Evolutionary conservation across 2,329 filamentous ascomycete genomes (phyloP).

Genomic region (Pyrenophora teres): DNA sequence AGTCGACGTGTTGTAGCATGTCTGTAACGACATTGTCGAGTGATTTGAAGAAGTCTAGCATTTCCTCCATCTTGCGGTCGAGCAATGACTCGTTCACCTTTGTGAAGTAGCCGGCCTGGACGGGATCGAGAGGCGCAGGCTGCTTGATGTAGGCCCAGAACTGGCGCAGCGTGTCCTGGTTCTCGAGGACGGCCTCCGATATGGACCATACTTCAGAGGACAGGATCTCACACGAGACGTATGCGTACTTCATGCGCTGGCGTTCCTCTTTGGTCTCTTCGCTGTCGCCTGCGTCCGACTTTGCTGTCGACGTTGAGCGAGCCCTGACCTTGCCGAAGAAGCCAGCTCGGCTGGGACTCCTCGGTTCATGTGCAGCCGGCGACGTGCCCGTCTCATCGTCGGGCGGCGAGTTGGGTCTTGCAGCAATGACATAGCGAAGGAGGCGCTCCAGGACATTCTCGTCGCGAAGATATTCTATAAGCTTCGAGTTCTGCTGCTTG

Average conservation of each 20-base stretch:
- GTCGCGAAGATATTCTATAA: slow-evolving; percentile 93
- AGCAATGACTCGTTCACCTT: slow-evolving; percentile 98
- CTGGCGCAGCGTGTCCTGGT: slow-evolving; percentile 73
- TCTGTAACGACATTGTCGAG: slow-evolving; percentile 80
- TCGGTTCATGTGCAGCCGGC: slow-evolving; percentile 49
- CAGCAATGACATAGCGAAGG: slow-evolving; percentile 88
- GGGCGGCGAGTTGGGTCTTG: slow-evolving; percentile 57
- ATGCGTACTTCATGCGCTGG: slow-evolving; percentile 90
- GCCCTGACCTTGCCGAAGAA: slow-evolving; percentile 55
- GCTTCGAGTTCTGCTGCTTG: slow-evolving; percentile 96
- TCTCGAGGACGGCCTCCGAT: slow-evolving; percentile 87
- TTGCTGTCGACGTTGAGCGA: slow-evolving; percentile 51
- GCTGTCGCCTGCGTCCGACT: slow-evolving; percentile 50
- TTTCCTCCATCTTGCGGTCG: slow-evolving; percentile 97
- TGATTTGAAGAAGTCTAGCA: slow-evolving; percentile 87
- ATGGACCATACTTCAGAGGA: slow-evolving; percentile 98
- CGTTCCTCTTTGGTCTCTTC: slow-evolving; percentile 80
- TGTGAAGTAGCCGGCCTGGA: slow-evolving; percentile 97
- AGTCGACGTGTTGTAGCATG: slow-evolving; percentile 92
- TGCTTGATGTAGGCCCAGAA: slow-evolving; percentile 92
- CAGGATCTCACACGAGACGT: slow-evolving; percentile 88
- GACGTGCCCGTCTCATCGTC: slow-evolving; percentile 50
- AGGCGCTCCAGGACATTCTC: slow-evolving; percentile 82
- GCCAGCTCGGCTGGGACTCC: slow-evolving; percentile 41
- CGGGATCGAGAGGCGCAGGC: slow-evolving; percentile 82